phyloP scores from a whole-genome alignment of 495 filamentous ascomycete genomes.

The Aspergillus panamensis region DNA sequence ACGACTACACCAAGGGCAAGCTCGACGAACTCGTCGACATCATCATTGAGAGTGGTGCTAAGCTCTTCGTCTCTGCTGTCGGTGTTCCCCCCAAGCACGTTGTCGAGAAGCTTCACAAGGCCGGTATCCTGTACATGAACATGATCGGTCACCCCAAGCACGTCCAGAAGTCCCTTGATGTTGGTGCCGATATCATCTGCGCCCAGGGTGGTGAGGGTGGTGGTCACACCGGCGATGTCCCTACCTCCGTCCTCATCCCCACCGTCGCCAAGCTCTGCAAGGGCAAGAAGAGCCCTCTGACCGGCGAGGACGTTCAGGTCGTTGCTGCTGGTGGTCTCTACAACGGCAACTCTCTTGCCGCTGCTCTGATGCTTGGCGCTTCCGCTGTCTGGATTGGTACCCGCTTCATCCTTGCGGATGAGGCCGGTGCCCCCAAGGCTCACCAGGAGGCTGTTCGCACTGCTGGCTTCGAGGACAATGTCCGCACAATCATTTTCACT shows the following conservation, averaged over 20 bases:
- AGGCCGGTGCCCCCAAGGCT: conserved; percentile 87
- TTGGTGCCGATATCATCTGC: conserved; percentile 88
- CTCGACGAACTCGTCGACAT: conserved; percentile 86
- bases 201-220: conserved; percentile 91
- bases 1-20: conserved; percentile 99
- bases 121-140: conserved; percentile 96
- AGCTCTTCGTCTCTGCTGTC: conserved; percentile 94
- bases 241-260: conserved; percentile 84
- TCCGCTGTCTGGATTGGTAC: conserved; percentile 95
- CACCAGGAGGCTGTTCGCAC: conserved; percentile 97
- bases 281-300: conserved; percentile 81
- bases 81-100: conserved; percentile 86
- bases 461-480: conserved; percentile 86
- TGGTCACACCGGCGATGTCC: conserved; percentile 88
- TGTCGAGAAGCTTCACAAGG: conserved; percentile 82
- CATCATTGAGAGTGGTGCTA: conserved; percentile 85
- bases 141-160: conserved; percentile 99
- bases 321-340: conserved; percentile 92
- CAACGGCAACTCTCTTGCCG: conserved; percentile 88
- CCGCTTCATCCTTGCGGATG: conserved; percentile 87
- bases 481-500: conserved; percentile 97
- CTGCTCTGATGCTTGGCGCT: conserved; percentile 88
- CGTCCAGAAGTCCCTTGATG: conserved; percentile 85
- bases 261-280: conserved; percentile 80
- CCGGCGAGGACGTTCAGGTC: conserved; percentile 80